These are phyloP conservation scores for Sporothrix variecibatus DNA, from an alignment of 2,329 filamentous ascomycete genomes.

Conservation along the genomic window DNA sequence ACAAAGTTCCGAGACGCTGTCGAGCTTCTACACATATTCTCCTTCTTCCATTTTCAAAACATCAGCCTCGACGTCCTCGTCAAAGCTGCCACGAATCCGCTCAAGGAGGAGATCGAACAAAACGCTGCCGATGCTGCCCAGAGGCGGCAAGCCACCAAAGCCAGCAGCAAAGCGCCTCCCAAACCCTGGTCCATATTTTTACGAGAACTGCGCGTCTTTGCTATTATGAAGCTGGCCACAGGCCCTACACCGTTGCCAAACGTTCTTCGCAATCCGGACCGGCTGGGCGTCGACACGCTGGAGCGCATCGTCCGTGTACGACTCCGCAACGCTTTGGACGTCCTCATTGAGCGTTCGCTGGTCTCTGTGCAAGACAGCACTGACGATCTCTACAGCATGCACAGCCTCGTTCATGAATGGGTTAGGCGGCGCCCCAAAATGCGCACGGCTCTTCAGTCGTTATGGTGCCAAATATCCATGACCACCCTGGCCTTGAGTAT, in stretches of 20 bases:
- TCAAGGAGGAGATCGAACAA: background rate
- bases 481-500: background rate
- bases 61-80: background rate
- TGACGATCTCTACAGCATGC: background rate
- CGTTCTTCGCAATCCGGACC: background rate
- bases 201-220: background rate
- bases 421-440: background rate
- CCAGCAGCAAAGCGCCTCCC: background rate
- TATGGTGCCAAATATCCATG: background rate
- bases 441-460: background rate
- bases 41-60: background rate
- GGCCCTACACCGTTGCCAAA: background rate
- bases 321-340: background rate
- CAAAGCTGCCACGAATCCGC: background rate
- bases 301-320: background rate
- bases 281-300: background rate
- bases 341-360: background rate
- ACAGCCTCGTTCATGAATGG: background rate
- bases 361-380: background rate
- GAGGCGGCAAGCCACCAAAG: background rate
- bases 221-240: background rate
- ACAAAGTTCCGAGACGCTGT: background rate
- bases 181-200: background rate
- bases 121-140: background rate
- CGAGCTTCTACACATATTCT: background rate